Base-by-base conservation (phyloP, 2,329 filamentous ascomycete genomes). In the Diaporthe amygdali region DNA sequence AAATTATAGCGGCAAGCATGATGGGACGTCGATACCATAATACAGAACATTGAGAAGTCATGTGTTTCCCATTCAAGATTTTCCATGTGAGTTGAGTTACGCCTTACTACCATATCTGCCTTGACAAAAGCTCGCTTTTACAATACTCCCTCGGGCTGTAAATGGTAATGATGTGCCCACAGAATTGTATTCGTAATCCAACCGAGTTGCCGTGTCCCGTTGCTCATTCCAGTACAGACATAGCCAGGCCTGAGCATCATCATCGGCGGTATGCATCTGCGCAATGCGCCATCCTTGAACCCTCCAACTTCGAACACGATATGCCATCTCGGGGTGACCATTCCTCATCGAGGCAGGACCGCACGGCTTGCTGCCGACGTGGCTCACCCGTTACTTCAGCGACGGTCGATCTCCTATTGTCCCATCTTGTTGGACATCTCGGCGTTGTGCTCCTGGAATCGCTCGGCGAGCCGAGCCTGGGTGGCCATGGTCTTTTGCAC, bases 401-500 rank as follows among this genome's bases (percentile, higher is more conserved):
- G 59, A 47, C 44, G 59, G 41, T 12, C 30, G 30, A 64, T 37
- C n/a, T 32, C 67, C 78, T 84, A 85, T 78, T 83, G 84, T 74
- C 83, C 81, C 84, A 87, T 84, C 78, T 88, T 84, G 77, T 84
- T 82, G 73, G 87, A 85, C 85, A 91, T 89, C 77, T 88, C 86
- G 74, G 85, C 84, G 75, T 91, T 92, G 79, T 91, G 88, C 82
- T 92, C 90, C 80, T 90, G 88, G 90, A 98, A 99, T 74, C 96
- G 91, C 84, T 97, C 94, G 78, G 95, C 94, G 77, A 99, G 88
- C 73, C 96, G 92, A 84, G 96, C 94, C 75, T 94, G 94, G 74
- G 92, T 92, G 82, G 97, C 96, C 88, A 98, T 92, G 84, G 94
- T 94, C 88, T 99, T 99, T 84, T 96, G 93, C 74, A 98, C 95